Percentiles rank a stretch among this genome's conserved stretches.
phyloP scores from a whole-genome alignment of 768 basidiomycete genomes.

The Boletus rex-veris region DNA sequence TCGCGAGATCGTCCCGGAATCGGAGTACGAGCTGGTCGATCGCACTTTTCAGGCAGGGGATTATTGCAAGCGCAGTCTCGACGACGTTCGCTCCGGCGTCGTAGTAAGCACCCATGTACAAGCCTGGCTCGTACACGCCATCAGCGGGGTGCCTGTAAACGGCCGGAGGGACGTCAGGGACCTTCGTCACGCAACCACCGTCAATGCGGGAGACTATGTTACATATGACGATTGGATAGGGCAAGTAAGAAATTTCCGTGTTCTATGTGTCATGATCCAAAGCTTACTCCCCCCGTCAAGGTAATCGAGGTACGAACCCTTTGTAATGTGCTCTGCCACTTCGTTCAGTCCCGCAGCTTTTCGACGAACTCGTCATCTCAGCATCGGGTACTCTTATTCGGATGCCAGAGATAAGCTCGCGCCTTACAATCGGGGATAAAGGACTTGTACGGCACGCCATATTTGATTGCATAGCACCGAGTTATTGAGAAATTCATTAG shows the following conservation, averaged over 20 bases:
- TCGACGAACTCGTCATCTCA: conserved; percentile 77
- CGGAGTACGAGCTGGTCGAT: conserved; percentile 66
- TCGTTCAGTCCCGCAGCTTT: conserved; percentile 50
- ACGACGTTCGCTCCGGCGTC: conserved; percentile 73
- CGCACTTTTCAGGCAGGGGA: conserved; percentile 78
- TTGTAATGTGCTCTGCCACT: background rate
- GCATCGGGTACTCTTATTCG: conserved; percentile 64
- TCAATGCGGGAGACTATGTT: conserved; percentile 81
- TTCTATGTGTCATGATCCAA: conserved; percentile 3
- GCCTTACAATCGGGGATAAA: conserved; percentile 70
- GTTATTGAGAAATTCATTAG: conserved; percentile 33
- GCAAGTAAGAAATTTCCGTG: conserved; percentile 52
- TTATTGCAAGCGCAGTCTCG: conserved; percentile 73
- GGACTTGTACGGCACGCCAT: conserved; percentile 51
- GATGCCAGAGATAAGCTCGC: conserved; percentile 74
- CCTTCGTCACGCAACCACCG: conserved; percentile 52
- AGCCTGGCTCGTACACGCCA: conserved; percentile 71
- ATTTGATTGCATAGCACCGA: background rate
- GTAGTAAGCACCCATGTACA: conserved; percentile 61
- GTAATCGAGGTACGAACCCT: conserved; percentile 65
- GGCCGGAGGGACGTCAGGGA: conserved; percentile 64
- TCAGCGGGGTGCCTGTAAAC: conserved; percentile 55
- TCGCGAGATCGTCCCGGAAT: conserved; percentile 71
- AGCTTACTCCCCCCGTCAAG: conserved; percentile 34
- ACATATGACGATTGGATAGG: conserved; percentile 85